Evolutionary conservation across 352 stramenopile species (phyloP), one percentile per base, ranked within the genome.

Genomic region (Phytophthora citrophthora): DNA sequence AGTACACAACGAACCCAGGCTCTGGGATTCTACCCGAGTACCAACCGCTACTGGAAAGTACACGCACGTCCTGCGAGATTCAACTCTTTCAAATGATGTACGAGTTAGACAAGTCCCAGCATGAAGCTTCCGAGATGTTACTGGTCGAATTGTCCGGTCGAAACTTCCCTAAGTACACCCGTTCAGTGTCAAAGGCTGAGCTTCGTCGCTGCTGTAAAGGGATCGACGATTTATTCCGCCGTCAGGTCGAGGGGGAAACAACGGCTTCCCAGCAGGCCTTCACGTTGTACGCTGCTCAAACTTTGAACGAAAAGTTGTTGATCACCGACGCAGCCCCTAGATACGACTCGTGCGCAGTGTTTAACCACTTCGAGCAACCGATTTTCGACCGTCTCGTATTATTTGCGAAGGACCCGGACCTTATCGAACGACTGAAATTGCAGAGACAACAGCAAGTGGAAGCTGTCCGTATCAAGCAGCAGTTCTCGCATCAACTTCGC

Each of bases 361-460:
- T 85, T 61, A 90, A 91, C 23, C 85, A 93, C 65, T 61, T 93
- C 7, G 83, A 91, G 34, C 68, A 86, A 51, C 81, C 85, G 0
- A 73, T 93, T 16, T 73, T 93, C 12, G 82, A 91, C 36, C 85
- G 85, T 5, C 60, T 93, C 8, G 27, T 90, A 11, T 46, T 82
- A 20, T 93, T 91, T 51, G 64, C 81, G 5, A 93, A 90, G 41
- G 81, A 93, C 29, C 73, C 77, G 0, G 75, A 76, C 15, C 29
- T 91, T 12, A 75, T 93, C 58, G 81, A 90, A 45, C 67, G 80
- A 1, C 69, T 89, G 13, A 12, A 49, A 9, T 51, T 89, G 1
- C 77, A 87, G 10, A 74, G 64, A 9, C 76, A 90, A 41, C 77
- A 89, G 44, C 84, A 86, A 41, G 39, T 43, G 1, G 76, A 89